These are phyloP conservation scores for Wallacemonas sp. DNA, from an alignment of 208 protist species.

Conservation along the genomic window DNA sequence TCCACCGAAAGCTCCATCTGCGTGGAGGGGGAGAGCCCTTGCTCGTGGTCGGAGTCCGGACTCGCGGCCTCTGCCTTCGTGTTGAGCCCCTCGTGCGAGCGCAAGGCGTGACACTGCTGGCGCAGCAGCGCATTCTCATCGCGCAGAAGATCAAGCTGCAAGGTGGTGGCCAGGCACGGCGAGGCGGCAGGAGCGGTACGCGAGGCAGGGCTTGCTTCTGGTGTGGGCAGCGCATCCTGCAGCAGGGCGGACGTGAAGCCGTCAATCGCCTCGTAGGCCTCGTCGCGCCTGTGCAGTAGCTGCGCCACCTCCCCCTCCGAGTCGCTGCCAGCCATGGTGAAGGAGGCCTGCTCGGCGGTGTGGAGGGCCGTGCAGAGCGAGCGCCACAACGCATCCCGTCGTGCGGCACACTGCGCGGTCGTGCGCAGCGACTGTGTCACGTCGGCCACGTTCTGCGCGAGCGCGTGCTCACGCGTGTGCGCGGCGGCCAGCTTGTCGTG, in stretches of 20 bases:
- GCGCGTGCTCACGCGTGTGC: constrained; percentile 49
- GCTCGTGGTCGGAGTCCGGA: not conserved
- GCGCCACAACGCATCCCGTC: constrained; percentile 62
- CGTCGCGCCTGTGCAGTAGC: constrained; percentile 34
- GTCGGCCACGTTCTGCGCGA: constrained; percentile 22
- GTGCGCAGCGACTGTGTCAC: constrained; percentile 13
- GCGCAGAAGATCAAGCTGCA: constrained; percentile 3
- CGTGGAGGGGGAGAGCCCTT: not conserved
- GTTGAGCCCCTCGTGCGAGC: too few species aligned
- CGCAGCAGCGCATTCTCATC: constrained; percentile 4
- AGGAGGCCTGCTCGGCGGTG: constrained; percentile 58
- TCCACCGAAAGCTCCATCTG: not conserved
- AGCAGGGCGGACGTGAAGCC: constrained; percentile 44
- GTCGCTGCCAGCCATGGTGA: constrained; percentile 42
- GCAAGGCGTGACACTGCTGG: constrained; percentile 9
- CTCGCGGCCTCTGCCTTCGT: too few species aligned
- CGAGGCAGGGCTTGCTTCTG: not conserved
- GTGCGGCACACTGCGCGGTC: constrained; percentile 26
- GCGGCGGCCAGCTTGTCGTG: constrained; percentile 33
- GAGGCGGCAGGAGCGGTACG: not conserved
- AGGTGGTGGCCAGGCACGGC: not conserved
- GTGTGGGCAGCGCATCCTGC: not conserved
- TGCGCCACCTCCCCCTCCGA: constrained; percentile 33
- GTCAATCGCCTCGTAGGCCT: constrained; percentile 52
- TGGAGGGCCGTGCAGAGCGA: constrained; percentile 59